These are phyloP conservation scores for Geranium rotundifolium DNA, from an alignment of 345 rosid species.

Conservation along the genomic window DNA sequence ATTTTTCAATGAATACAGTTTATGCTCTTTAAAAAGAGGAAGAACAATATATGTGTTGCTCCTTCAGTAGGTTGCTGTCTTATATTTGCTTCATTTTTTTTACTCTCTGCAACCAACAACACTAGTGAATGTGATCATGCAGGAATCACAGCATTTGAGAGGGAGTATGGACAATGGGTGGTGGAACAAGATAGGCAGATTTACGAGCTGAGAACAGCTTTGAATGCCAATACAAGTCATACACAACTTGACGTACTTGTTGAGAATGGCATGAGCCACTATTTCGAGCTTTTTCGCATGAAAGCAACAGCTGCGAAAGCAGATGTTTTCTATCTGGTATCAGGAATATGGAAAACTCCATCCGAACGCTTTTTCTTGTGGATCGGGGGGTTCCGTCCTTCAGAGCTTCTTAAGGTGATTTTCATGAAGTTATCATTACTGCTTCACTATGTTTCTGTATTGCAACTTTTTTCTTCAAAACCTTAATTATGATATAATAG, in stretches of 20 bases:
- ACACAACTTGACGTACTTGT: slow-evolving; percentile 56
- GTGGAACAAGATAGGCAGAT: slow-evolving; percentile 64
- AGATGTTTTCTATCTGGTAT: slow-evolving; percentile 75
- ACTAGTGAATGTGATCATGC: slow-evolving; percentile 7
- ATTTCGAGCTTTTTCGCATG: slow-evolving; percentile 72
- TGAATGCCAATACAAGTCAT: slow-evolving; percentile 47
- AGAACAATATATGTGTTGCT: too few species aligned
- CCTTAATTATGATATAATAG: too few species aligned
- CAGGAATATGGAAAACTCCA: slow-evolving; percentile 79
- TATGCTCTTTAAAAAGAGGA: too few species aligned
- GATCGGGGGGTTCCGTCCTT: slow-evolving; percentile 95
- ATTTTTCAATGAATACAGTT: too few species aligned
- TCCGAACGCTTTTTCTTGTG: slow-evolving; percentile 85
- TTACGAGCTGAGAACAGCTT: slow-evolving; percentile 44
- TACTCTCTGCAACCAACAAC: too few species aligned
- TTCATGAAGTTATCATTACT: neutral
- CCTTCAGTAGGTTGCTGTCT: too few species aligned
- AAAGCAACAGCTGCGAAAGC: slow-evolving; percentile 64
- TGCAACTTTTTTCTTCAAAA: neutral
- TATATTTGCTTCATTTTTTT: too few species aligned
- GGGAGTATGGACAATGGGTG: slow-evolving; percentile 81
- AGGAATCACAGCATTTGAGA: slow-evolving; percentile 76
- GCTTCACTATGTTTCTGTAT: too few species aligned
- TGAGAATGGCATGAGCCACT: slow-evolving; percentile 55
- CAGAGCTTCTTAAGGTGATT: slow-evolving; percentile 83